Percentiles rank a stretch among this genome's conserved stretches.
Conservation (phyloP, 176 grass and related monocot genomes). For the Pontederia crassipes region DNA sequence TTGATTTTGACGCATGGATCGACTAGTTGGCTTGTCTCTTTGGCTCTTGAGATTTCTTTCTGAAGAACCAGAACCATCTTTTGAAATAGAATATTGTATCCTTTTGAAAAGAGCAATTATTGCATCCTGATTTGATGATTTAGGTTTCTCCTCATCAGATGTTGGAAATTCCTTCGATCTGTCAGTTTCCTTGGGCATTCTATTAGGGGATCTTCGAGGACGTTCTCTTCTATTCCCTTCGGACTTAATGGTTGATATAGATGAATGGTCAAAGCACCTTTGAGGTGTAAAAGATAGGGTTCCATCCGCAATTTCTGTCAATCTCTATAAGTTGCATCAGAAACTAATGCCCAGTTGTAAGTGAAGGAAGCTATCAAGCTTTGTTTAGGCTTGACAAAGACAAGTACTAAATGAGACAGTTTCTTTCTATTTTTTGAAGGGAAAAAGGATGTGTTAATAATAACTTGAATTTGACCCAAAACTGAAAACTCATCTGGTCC, state of each 20-base stretch:
- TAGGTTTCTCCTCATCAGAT: slow-evolving; percentile 3
- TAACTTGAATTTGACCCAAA: neutral
- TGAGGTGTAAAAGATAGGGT: slow-evolving; percentile 1
- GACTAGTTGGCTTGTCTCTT: slow-evolving; percentile 18
- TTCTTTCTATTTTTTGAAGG: no score
- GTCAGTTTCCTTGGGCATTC: neutral
- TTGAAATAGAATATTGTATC: slow-evolving; percentile 41
- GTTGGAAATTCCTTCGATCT: neutral
- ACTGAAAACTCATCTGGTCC: no score
- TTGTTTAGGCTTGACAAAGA: neutral
- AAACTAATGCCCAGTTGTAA: slow-evolving; percentile 7
- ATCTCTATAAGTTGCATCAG: slow-evolving; percentile 27
- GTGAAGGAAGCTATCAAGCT: neutral
- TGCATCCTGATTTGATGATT: slow-evolving; percentile 35
- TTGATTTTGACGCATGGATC: neutral
- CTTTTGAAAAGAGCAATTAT: slow-evolving; percentile 44
- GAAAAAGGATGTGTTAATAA: neutral
- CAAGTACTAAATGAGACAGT: neutral
- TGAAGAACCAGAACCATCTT: slow-evolving; percentile 16
- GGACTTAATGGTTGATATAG: slow-evolving; percentile 15
- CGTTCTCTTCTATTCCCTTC: slow-evolving; percentile 21
- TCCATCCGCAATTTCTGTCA: slow-evolving; percentile 29
- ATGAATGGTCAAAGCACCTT: slow-evolving; percentile 7
- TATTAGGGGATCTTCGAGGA: slow-evolving; percentile 6
- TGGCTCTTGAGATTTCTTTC: slow-evolving; percentile 3